Evolutionary conservation across 805 yeast genomes (phyloP), one percentile per base, ranked within the genome.

Genomic region (Yarrowia sp.): DNA sequence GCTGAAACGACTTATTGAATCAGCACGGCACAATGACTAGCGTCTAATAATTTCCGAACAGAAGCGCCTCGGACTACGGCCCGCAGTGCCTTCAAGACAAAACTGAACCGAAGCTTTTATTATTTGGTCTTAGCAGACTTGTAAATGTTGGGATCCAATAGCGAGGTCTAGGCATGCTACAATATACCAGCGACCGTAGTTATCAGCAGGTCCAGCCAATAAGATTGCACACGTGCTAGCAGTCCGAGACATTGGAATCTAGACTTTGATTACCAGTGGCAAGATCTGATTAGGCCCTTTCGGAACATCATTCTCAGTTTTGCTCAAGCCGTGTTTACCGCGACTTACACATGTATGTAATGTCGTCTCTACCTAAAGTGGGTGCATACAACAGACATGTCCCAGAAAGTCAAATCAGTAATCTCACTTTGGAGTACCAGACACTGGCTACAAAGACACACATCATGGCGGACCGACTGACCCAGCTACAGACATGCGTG

Each of bases 401-500:
- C 19, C 45, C 43, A 38, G 45, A 56, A 56, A 56, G 63, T 32
- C 63, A 56, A 41, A 38, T 53, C 15, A 22, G 14, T 40, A 38
- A 40, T 40, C 45, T 22, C 59, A 53, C 59, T 38, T 15, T 53
- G 45, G 45, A 53, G 14, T 38, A 40, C 32, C 59, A 53, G 40
- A 40, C 40, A 40, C 45, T 10, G 16, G 59, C 59, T 35, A 14
- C 46, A 14, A 38, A 19, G 36, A 38, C n/a, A 19, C 36, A 53
- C 16, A 53, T 10, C 59, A 89, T 90, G 96, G 83, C 97, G 0
- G 98, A 93, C 78, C 82, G 97, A 75, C 81, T 93, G 45, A 91
- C 97, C 1, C 98, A 93, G 76, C 83, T 93, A 32, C 98, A 93
- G 75, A 84, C 90, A 55, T 91, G 97, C 73, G 81, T 93, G 45